phyloP scores from a whole-genome alignment of 2,329 filamentous ascomycete genomes.

The Berkeleyomyces rouxiae region DNA sequence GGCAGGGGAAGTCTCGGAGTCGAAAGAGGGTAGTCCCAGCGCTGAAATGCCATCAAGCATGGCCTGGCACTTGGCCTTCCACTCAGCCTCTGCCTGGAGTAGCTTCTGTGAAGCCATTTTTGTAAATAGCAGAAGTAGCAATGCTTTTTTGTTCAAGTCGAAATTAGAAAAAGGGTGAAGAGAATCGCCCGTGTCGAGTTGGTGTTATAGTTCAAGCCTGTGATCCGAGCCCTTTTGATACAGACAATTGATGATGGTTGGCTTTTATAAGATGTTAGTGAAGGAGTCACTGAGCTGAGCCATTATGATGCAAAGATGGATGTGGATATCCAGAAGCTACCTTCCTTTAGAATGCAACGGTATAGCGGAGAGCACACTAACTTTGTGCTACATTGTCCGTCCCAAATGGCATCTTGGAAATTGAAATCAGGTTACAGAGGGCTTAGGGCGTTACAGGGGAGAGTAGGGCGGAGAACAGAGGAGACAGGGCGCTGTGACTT shows the following conservation, averaged over 20 bases:
- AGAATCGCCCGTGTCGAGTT: too few species aligned
- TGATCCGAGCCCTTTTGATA: too few species aligned
- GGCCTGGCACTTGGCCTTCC: slow-evolving; percentile 67
- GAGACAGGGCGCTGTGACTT: too few species aligned
- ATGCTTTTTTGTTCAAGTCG: too few species aligned
- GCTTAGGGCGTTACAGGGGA: too few species aligned
- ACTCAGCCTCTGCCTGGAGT: slow-evolving; percentile 28
- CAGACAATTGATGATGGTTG: too few species aligned
- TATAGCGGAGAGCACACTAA: background rate
- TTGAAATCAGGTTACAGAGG: too few species aligned
- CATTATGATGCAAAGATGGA: background rate
- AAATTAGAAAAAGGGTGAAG: too few species aligned
- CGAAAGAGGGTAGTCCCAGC: slow-evolving; percentile 34
- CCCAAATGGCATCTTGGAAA: too few species aligned
- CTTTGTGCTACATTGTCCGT: background rate
- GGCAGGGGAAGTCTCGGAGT: slow-evolving; percentile 21
- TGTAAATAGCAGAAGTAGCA: too few species aligned
- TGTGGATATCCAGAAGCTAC: background rate
- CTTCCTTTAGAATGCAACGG: background rate
- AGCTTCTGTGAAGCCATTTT: slow-evolving; percentile 5
- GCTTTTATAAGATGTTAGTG: background rate
- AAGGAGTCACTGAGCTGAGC: background rate
- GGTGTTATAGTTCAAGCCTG: too few species aligned
- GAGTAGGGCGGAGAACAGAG: too few species aligned
- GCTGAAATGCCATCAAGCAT: slow-evolving; percentile 77